phyloP scores from a whole-genome alignment of 305 asterid species.

The Rubia tinctorum region DNA sequence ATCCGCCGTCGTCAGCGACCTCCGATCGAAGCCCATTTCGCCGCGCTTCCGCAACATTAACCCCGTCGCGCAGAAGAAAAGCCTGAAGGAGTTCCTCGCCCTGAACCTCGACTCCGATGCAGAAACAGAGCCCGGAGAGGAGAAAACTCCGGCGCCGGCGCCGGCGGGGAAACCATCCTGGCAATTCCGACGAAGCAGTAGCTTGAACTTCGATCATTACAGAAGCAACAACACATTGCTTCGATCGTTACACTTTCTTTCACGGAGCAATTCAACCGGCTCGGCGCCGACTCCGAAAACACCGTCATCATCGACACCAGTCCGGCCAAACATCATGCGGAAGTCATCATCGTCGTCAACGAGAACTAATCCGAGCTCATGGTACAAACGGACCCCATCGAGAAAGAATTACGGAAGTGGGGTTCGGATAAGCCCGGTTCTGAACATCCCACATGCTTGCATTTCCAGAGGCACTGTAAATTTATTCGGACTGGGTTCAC shows the following conservation, averaged over 20 bases:
- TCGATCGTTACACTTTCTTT: conserved; percentile 50
- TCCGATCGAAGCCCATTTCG: conserved; percentile 20
- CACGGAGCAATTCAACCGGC: conserved; percentile 84
- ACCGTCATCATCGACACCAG: conserved; percentile 14
- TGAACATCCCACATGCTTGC: conserved; percentile 63
- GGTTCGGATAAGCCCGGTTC: conserved; percentile 60
- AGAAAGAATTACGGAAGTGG: conserved; percentile 59
- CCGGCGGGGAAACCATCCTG: conserved; percentile 44
- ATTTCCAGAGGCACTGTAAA: conserved; percentile 57
- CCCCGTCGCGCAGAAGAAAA: conserved; percentile 43
- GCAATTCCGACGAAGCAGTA: conserved; percentile 80
- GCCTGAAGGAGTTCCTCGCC: conserved; percentile 61
- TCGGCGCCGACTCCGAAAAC: conserved; percentile 67
- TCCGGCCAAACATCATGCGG: conserved; percentile 27
- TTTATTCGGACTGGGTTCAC: conserved; percentile 63
- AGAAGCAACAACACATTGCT: conserved; percentile 35
- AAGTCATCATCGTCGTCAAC: conserved; percentile 28
- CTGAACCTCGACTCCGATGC: conserved; percentile 33
- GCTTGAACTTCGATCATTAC: conserved; percentile 44
- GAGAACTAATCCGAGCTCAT: conserved; percentile 22
- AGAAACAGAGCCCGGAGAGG: conserved; percentile 22
- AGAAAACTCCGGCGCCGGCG: conserved; percentile 25
- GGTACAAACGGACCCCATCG: conserved; percentile 35
- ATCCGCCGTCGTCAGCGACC: not conserved
- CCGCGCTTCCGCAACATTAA: not conserved